Evolutionary conservation across 2,329 filamentous ascomycete genomes (phyloP).

Genomic region (Aquanectria penicillioides): DNA sequence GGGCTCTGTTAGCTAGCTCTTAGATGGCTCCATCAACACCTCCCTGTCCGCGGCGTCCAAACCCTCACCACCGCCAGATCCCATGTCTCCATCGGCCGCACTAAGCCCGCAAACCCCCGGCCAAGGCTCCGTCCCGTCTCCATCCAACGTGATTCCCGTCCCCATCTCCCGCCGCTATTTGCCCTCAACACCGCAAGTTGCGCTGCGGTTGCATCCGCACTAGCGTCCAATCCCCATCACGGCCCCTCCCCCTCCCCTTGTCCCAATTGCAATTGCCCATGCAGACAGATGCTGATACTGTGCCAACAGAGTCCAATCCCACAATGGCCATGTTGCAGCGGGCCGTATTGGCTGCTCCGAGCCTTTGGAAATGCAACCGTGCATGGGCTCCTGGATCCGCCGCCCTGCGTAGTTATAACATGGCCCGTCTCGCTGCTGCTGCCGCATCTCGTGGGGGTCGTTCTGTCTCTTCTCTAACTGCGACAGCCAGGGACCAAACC

Average conservation of each 20-base stretch:
- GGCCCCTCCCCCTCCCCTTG: slow-evolving; percentile 1
- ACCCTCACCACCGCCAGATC: background rate
- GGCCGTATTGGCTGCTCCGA: slow-evolving; percentile 36
- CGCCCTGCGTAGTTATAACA: slow-evolving; percentile 34
- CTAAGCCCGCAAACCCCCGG: slow-evolving; percentile 1
- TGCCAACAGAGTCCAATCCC: slow-evolving; percentile 13
- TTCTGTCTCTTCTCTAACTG: slow-evolving; percentile 20
- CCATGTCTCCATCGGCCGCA: slow-evolving; percentile 9
- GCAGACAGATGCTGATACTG: slow-evolving; percentile 20
- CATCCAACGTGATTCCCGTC: slow-evolving; percentile 7
- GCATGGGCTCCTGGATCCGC: slow-evolving; percentile 22
- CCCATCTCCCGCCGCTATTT: slow-evolving; percentile 4
- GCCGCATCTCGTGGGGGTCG: slow-evolving; percentile 12
- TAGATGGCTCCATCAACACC: background rate
- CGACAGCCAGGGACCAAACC: slow-evolving; percentile 8
- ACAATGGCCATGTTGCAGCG: slow-evolving; percentile 41
- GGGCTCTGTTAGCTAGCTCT: background rate
- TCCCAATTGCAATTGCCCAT: background rate
- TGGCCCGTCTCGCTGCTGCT: slow-evolving; percentile 12
- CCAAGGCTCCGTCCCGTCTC: background rate
- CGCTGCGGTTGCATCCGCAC: background rate
- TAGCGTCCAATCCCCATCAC: background rate
- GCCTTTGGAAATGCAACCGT: slow-evolving; percentile 33
- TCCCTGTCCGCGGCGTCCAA: background rate
- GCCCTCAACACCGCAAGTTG: background rate